Conservation (phyloP, 1,139 yeast species). For the Taiozyma sp. region DNA sequence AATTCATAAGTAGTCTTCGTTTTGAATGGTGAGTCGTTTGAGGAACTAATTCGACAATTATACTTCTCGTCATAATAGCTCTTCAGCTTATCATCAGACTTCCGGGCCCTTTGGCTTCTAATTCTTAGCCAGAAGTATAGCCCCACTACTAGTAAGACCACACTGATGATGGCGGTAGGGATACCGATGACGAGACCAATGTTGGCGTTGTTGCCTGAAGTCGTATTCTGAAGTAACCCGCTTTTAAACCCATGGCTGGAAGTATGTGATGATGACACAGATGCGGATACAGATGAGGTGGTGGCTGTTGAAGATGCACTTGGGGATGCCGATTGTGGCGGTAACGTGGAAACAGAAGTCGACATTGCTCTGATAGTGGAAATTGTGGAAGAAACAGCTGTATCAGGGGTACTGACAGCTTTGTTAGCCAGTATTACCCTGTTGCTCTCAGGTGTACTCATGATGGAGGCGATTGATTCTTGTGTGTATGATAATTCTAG, state of each 20-base stretch:
- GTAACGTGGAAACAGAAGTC: slow-evolving; percentile 2
- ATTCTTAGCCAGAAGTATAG: slow-evolving; percentile 13
- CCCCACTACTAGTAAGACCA: slow-evolving; percentile 7
- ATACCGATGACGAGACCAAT: slow-evolving; percentile 22
- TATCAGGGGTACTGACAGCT: slow-evolving; percentile 2
- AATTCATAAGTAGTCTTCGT: slow-evolving; percentile 13
- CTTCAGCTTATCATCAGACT: slow-evolving; percentile 9
- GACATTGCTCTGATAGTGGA: slow-evolving; percentile 5
- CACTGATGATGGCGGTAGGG: slow-evolving; percentile 19
- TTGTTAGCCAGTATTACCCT: slow-evolving; percentile 11
- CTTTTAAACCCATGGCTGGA: not conserved
- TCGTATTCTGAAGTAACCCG: slow-evolving; percentile 4
- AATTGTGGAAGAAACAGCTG: slow-evolving; percentile 14
- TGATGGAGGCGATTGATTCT: not conserved
- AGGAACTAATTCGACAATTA: slow-evolving; percentile 16
- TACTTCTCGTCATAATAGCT: slow-evolving; percentile 19
- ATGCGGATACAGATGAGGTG: not conserved
- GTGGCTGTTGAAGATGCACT: not conserved
- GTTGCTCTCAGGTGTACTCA: not conserved
- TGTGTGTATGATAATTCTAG: slow-evolving; percentile 2
- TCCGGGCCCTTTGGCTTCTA: slow-evolving; percentile 4
- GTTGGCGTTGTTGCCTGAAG: slow-evolving; percentile 7
- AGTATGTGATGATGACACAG: not conserved
- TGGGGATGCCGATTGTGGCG: slow-evolving; percentile 7
- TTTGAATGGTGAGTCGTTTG: slow-evolving; percentile 8